These are phyloP conservation scores for Arachis monticola DNA, from an alignment of 331 rosid genomes.

Conservation along the genomic window DNA sequence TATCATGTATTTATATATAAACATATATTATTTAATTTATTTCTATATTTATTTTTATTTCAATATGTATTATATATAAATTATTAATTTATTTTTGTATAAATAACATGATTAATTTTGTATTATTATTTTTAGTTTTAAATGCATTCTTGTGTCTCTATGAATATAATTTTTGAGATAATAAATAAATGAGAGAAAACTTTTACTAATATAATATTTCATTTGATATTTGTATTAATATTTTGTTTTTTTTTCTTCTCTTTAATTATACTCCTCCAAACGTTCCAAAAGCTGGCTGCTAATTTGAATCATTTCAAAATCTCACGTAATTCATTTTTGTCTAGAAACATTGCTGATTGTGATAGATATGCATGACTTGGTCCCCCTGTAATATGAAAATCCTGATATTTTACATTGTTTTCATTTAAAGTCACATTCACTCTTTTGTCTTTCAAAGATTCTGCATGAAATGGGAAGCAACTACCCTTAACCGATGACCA, in stretches of 20 bases:
- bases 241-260: neutral
- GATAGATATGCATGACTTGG: slow-evolving; percentile 25
- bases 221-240: too few species aligned
- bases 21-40: too few species aligned
- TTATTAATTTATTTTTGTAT: too few species aligned
- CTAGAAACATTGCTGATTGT: slow-evolving; percentile 28
- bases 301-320: neutral
- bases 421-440: neutral
- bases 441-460: slow-evolving; percentile 28
- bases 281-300: neutral
- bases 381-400: slow-evolving; percentile 3
- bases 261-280: slow-evolving; percentile 9
- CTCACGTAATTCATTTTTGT: neutral
- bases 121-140: too few species aligned
- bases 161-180: too few species aligned
- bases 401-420: neutral
- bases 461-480: slow-evolving; percentile 36
- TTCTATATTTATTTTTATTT: too few species aligned
- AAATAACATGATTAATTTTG: too few species aligned
- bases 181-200: too few species aligned
- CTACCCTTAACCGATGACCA: slow-evolving; percentile 39
- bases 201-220: too few species aligned
- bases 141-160: too few species aligned
- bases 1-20: too few species aligned
- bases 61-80: too few species aligned